Evolutionary conservation across 345 rosid species (phyloP), one percentile per base, ranked within the genome.

Genomic region (Sisymbrium irio): DNA sequence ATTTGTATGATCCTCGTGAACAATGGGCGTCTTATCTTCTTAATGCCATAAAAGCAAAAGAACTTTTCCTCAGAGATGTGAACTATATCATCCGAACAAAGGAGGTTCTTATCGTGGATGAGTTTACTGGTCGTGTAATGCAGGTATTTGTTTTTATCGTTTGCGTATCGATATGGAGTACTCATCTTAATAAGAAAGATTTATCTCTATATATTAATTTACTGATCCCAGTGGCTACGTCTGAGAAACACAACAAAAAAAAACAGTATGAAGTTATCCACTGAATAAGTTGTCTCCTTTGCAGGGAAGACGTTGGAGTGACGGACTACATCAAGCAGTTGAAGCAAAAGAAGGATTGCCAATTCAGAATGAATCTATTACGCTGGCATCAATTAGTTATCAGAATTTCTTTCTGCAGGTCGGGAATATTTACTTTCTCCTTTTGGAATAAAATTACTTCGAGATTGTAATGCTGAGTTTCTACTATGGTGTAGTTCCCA

Each of bases 401-500:
- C 98, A 94, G 57, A 94, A 94, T 83, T 94, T 94, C 89, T 94
- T 94, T 76, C 97, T 94, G 47, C 97, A 94, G 98, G 98, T 91
- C 72, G 73, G 82, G 60, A 22, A 59, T 65, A 56, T 72, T 28
- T 18, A 25, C 81, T 64, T 62, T 61, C 66, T 45, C 22, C 40
- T 18, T 72, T 15, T 60, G 72, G 25, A 57, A 60, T 67, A 62
- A 41, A 62, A 33, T 62, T 50, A 22, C 51, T 75, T 56, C 3
- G 4, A 56, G 32, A 65, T 40, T 41, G 57, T 30, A 59, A 30
- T 68, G 7, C 72, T 73, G 28, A 50, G 15, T 64, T 58, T 69
- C 59, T 32, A 4, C 32, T 59, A 19, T 72, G 46, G 41, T 64
- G 71, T 85, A 94, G 98, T 94, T 91, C 71, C 97, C 97, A 19